phyloP scores from a whole-genome alignment of 1,284 basidiomycete species.

The Irpex rosettiformis region DNA sequence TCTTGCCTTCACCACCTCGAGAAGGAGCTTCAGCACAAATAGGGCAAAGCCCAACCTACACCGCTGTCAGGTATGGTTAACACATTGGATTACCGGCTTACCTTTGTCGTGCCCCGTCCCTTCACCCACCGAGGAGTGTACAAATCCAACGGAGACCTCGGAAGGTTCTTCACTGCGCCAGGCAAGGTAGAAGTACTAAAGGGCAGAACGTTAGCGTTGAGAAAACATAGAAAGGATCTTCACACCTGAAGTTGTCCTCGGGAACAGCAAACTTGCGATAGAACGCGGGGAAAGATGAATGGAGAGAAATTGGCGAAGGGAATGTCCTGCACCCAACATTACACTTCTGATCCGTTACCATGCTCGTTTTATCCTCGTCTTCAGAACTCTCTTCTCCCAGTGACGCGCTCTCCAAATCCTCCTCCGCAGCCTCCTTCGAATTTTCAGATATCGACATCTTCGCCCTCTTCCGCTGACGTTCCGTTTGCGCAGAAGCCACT shows the following conservation, averaged over 20 bases:
- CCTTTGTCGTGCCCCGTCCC: constrained; percentile 63
- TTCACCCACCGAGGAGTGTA: constrained; percentile 78
- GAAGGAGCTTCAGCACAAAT: constrained; percentile 61
- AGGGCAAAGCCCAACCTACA: constrained; percentile 65
- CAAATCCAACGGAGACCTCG: constrained; percentile 55
- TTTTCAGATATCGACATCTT: neutral
- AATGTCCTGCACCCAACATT: constrained; percentile 39
- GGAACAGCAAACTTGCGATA: constrained; percentile 66
- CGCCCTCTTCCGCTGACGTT: neutral
- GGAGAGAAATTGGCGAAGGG: constrained; percentile 42
- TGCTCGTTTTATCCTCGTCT: no score
- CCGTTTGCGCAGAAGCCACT: neutral
- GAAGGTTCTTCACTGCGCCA: constrained; percentile 55
- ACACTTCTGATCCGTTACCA: neutral
- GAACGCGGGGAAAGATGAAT: constrained; percentile 48
- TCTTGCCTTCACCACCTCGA: constrained; percentile 62
- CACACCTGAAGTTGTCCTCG: constrained; percentile 4
- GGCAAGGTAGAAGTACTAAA: neutral
- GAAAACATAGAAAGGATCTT: neutral
- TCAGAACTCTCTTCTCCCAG: neutral
- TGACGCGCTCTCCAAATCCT: neutral
- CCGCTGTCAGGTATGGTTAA: neutral
- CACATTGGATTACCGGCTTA: constrained; percentile 11
- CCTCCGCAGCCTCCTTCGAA: neutral
- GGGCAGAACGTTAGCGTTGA: constrained; percentile 18